phyloP scores from a whole-genome alignment of 768 basidiomycete genomes.

The Collybia mongolica region DNA sequence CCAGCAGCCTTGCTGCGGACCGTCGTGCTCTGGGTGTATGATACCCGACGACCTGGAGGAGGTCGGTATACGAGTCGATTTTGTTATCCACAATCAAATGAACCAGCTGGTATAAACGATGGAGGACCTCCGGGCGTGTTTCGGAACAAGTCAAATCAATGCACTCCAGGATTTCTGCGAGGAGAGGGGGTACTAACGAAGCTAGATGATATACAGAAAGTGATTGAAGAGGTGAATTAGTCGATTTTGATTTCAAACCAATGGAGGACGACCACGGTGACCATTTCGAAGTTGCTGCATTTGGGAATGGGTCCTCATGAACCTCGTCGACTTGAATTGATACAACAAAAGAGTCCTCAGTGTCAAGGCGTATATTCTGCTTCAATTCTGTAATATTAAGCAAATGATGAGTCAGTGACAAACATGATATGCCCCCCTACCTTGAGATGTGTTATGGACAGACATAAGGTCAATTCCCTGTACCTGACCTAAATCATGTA shows the following conservation, averaged over 20 bases:
- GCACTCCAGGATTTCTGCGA: conserved; percentile 60
- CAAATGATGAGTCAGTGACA: neutral
- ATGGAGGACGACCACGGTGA: conserved; percentile 23
- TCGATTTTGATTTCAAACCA: conserved; percentile 38
- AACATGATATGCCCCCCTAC: conserved; percentile 12
- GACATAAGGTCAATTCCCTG: conserved; percentile 24
- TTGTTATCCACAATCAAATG: conserved; percentile 54
- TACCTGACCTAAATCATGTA: conserved; percentile 42
- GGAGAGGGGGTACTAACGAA: conserved; percentile 60
- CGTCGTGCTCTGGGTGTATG: conserved; percentile 54
- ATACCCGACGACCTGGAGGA: conserved; percentile 72
- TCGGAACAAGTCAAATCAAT: conserved; percentile 39
- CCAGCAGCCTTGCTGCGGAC: conserved; percentile 53
- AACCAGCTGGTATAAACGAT: conserved; percentile 55
- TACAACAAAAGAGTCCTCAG: conserved; percentile 37
- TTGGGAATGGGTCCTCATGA: conserved; percentile 22
- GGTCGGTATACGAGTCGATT: conserved; percentile 66
- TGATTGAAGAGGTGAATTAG: conserved; percentile 57
- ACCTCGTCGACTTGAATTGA: conserved; percentile 64
- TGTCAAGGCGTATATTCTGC: conserved; percentile 12
- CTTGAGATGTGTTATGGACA: neutral
- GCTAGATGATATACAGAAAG: conserved; percentile 56
- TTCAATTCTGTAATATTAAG: neutral
- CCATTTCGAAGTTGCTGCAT: conserved; percentile 18
- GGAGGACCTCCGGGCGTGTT: conserved; percentile 32